These are phyloP conservation scores for Purpureocillium takamizusanense DNA, from an alignment of 2,329 filamentous ascomycete species.

Conservation along the genomic window DNA sequence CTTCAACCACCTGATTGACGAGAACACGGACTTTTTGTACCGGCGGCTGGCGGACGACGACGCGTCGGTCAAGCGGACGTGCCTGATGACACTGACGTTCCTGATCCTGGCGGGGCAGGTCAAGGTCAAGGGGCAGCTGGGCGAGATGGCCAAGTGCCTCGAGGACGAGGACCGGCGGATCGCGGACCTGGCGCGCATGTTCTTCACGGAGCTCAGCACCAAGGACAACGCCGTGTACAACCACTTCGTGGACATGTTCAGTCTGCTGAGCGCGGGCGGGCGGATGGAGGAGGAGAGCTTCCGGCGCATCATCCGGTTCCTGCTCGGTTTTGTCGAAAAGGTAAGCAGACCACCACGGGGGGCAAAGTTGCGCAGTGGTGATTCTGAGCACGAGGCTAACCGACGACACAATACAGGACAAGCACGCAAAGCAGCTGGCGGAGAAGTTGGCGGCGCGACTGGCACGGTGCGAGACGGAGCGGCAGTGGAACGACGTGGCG, in stretches of 20 bases:
- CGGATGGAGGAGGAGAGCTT: conserved; percentile 78
- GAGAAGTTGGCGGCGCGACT: conserved; percentile 87
- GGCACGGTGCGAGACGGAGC: conserved; percentile 77
- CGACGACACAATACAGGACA: conserved; percentile 55
- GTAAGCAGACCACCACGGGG: conserved; percentile 35
- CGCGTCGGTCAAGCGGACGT: conserved; percentile 88
- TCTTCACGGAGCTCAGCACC: conserved; percentile 93
- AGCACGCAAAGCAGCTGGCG: conserved; percentile 89
- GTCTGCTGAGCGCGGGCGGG: conserved; percentile 73
- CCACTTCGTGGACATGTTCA: conserved; percentile 99
- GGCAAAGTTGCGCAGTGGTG: neutral
- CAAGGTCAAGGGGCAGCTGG: conserved; percentile 97
- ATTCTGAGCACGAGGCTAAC: conserved; percentile 5
- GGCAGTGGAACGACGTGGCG: conserved; percentile 96
- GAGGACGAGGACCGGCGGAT: conserved; percentile 95
- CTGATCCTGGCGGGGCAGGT: conserved; percentile 94
- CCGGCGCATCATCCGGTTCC: conserved; percentile 79
- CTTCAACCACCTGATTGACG: conserved; percentile 98
- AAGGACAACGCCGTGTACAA: conserved; percentile 99
- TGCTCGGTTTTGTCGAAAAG: conserved; percentile 96
- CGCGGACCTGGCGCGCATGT: conserved; percentile 90
- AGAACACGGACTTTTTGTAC: conserved; percentile 98
- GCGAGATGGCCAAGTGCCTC: conserved; percentile 98
- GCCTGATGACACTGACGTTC: conserved; percentile 97
- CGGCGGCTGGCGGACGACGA: conserved; percentile 84